Evolutionary conservation across 306 rosid genomes (phyloP), one percentile per base, ranked within the genome.

Genomic region (Hippophae tibetana): DNA sequence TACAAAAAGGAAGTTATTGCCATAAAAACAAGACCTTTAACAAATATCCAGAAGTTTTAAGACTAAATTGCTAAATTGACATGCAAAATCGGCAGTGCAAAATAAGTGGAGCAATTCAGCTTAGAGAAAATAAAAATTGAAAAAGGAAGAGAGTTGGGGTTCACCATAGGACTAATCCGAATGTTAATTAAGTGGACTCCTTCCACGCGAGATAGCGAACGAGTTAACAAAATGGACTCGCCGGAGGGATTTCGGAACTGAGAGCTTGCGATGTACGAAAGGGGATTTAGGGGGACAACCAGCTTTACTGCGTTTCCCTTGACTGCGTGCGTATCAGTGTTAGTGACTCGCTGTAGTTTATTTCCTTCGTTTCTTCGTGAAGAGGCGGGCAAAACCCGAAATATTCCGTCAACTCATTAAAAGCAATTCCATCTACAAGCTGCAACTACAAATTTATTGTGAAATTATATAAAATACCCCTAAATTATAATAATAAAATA

Each of bases 111-210:
- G 11, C n/a, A 46, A 13, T 38, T 44, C 0, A 38, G 10, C 43
- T 46, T 27, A 7, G 41, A 27, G 47, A 0, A 40, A 6, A 25
- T 58, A 50, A 67, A 23, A 6, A 3, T 5, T 13, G 7, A 12
- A 49, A 8, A 49, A 49, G 7, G 53, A 12, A 9, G 56, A 5
- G 47, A 50, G 56, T 42, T 31, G 64, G 68, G 59, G 61, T 84
- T 83, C 61, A 87, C 98, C 96, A 87, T 85, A 87, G 81, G 57
- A 70, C 5, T 57, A 69, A 68, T 31, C 42, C 6, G 66, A 63
- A 52, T 54, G 66, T 57, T 10, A 52, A 74, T 49, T 76, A 76
- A 83, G 82, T 84, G 69, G 67, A 77, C 71, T 69, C 81, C 45
- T 75, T 58, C 54, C 47, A 64, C 56, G 73, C 65, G 67, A 78